Evolutionary conservation across 2,329 filamentous ascomycete genomes (phyloP).

Genomic region (Aphanocladium album): DNA sequence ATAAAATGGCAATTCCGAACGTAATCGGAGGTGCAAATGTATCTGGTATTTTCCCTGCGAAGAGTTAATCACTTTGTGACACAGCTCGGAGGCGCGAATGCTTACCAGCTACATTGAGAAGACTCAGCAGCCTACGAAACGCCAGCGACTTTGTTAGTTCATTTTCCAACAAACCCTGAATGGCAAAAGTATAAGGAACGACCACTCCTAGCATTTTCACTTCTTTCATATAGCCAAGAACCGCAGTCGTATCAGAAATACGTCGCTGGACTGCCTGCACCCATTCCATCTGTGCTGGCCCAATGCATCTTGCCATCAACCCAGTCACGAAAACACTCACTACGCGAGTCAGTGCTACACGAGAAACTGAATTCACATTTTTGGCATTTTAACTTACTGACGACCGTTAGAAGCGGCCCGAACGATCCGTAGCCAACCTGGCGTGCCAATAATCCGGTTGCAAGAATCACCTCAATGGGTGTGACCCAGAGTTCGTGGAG

Average conservation of each 20-base stretch:
- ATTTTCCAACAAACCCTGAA: slow-evolving; percentile 16
- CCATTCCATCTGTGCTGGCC: slow-evolving; percentile 18
- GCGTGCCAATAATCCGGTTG: slow-evolving; percentile 12
- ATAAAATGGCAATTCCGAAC: slow-evolving; percentile 14
- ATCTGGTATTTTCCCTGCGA: slow-evolving; percentile 11
- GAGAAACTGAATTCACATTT: too few species aligned
- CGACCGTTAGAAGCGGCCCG: slow-evolving; percentile 12
- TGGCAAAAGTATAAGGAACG: slow-evolving; percentile 12
- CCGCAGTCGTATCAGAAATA: slow-evolving; percentile 21
- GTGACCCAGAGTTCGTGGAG: slow-evolving; percentile 15
- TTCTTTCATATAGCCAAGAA: slow-evolving; percentile 26
- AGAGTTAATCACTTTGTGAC: background rate
- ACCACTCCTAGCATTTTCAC: slow-evolving; percentile 27
- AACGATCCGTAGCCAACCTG: slow-evolving; percentile 13
- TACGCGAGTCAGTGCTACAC: too few species aligned
- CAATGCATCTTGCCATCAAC: slow-evolving; percentile 8
- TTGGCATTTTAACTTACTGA: background rate
- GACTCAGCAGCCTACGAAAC: slow-evolving; percentile 16
- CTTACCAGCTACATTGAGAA: slow-evolving; percentile 14
- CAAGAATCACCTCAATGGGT: slow-evolving; percentile 13
- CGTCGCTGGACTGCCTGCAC: slow-evolving; percentile 25
- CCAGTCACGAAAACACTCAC: background rate
- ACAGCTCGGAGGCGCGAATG: background rate
- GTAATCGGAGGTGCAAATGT: slow-evolving; percentile 16
- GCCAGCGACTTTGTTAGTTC: slow-evolving; percentile 19